phyloP scores from a whole-genome alignment of 768 basidiomycete species.

The Hygrocybe punicea region DNA sequence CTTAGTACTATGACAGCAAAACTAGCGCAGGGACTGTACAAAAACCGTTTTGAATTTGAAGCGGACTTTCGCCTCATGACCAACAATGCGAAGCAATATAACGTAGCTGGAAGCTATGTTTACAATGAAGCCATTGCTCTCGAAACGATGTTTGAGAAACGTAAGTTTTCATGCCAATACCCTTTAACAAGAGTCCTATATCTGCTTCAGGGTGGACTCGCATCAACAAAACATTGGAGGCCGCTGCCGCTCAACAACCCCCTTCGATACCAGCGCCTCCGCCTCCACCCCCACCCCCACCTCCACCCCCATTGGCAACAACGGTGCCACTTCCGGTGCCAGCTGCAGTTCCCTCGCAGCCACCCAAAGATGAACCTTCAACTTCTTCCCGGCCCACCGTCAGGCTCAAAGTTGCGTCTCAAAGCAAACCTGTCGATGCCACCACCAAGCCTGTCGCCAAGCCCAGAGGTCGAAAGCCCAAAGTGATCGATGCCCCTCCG shows the following conservation, averaged over 20 bases:
- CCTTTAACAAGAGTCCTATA: background rate
- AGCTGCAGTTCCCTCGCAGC: conserved; percentile 22
- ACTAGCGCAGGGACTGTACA: conserved; percentile 81
- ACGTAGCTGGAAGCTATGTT: conserved; percentile 64
- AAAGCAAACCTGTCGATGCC: conserved; percentile 28
- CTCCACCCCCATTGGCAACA: background rate
- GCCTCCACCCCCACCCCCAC: background rate
- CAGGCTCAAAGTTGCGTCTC: conserved; percentile 60
- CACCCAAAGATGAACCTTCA: conserved; percentile 28
- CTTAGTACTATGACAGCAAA: conserved; percentile 85
- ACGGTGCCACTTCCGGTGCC: conserved; percentile 14
- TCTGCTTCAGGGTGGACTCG: conserved; percentile 73
- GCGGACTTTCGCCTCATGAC: conserved; percentile 87
- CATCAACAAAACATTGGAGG: conserved; percentile 79
- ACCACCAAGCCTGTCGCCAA: conserved; percentile 37
- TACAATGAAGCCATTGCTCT: conserved; percentile 72
- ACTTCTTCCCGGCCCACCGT: conserved; percentile 51
- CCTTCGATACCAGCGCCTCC: background rate
- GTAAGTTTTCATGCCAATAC: conserved; percentile 44
- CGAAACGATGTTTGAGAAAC: conserved; percentile 81
- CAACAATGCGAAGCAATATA: conserved; percentile 83
- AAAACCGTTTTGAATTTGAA: conserved; percentile 77
- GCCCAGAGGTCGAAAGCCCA: conserved; percentile 42
- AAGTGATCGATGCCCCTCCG: conserved; percentile 54
- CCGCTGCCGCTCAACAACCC: conserved; percentile 49